Percentiles rank a stretch among this genome's conserved stretches.
Conservation (phyloP, 768 basidiomycete species). For the Russula brevipes region DNA sequence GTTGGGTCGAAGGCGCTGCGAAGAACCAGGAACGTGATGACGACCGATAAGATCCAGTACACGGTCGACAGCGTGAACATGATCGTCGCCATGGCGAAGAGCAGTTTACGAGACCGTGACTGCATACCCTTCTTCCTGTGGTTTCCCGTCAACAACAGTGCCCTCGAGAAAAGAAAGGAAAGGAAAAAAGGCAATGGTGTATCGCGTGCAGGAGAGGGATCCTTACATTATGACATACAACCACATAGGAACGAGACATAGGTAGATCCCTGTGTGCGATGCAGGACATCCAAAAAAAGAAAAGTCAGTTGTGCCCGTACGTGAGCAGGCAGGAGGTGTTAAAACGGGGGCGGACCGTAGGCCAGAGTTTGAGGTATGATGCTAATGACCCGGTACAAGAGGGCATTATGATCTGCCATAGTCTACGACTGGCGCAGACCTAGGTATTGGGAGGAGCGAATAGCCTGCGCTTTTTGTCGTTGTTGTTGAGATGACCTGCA, state of each 20-base stretch:
- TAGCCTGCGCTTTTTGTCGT: no score
- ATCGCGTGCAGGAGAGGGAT: not conserved
- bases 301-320: not conserved
- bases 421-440: conserved; percentile 6
- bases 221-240: conserved; percentile 7
- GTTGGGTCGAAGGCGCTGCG: not conserved
- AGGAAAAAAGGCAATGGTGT: not conserved
- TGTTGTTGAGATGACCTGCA: no score
- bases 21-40: not conserved
- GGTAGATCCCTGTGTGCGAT: conserved; percentile 3
- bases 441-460: no score
- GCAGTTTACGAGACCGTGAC: not conserved
- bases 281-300: not conserved
- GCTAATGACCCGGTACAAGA: conserved; percentile 5
- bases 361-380: conserved; percentile 2
- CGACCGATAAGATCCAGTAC: conserved; percentile 1
- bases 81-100: not conserved
- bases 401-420: not conserved
- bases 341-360: not conserved
- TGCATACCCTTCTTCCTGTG: not conserved
- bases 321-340: not conserved
- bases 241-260: conserved; percentile 6
- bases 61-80: conserved; percentile 10
- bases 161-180: not conserved
- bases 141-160: not conserved